phyloP scores from a whole-genome alignment of 2,329 filamentous ascomycete genomes.

The Aspergillus sp. region DNA sequence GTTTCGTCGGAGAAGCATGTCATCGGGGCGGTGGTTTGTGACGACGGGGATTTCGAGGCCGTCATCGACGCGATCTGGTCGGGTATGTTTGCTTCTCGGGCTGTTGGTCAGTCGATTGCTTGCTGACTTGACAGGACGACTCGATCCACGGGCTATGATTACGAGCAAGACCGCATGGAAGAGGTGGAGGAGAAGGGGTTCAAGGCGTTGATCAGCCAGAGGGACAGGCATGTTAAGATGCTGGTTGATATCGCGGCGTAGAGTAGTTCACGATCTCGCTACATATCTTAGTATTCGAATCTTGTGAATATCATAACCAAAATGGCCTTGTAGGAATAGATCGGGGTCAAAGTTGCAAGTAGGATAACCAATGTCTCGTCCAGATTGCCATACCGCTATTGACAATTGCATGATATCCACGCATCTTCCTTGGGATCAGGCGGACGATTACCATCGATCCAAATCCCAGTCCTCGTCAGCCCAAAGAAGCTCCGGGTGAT shows the following conservation, averaged over 20 bases:
- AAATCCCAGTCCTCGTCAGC: background rate
- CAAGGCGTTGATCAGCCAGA: slow-evolving; percentile 48
- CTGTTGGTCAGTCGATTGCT: background rate
- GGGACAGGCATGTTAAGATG: slow-evolving; percentile 56
- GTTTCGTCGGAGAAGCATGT: slow-evolving; percentile 46
- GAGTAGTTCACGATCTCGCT: slow-evolving; percentile 1
- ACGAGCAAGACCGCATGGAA: slow-evolving; percentile 50
- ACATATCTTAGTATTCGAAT: background rate
- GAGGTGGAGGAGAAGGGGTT: slow-evolving; percentile 51
- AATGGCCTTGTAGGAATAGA: too few relatives aligned
- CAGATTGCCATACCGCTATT: background rate
- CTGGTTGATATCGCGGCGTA: slow-evolving; percentile 35
- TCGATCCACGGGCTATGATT: slow-evolving; percentile 51
- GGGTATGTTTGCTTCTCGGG: slow-evolving; percentile 9
- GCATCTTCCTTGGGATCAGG: background rate
- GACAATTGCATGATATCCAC: background rate
- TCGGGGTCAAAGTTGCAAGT: too few relatives aligned
- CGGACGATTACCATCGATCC: background rate
- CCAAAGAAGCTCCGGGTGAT: background rate
- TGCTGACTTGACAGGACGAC: slow-evolving; percentile 31
- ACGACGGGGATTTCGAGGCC: slow-evolving; percentile 47
- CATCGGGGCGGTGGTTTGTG: slow-evolving; percentile 39
- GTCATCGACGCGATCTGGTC: slow-evolving; percentile 45
- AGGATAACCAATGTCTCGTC: too few relatives aligned
- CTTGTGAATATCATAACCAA: too few relatives aligned